phyloP scores from a whole-genome alignment of 129 eudicot genomes.

The Pseudognaphalium luteoalbum region DNA sequence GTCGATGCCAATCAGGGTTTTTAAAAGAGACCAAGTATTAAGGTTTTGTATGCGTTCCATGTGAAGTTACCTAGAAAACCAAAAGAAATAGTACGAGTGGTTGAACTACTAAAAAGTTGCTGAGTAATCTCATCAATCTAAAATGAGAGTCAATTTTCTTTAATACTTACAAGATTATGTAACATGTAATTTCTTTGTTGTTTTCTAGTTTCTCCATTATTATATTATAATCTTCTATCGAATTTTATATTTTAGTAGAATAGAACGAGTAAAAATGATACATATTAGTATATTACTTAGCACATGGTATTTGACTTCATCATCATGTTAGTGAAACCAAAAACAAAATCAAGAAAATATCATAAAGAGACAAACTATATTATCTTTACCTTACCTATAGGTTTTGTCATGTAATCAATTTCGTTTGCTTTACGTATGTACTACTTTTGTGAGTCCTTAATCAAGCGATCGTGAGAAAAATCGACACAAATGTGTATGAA shows the following conservation, averaged over 20 bases:
- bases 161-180: constrained; percentile 14
- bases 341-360: background rate
- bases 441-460: too few relatives aligned
- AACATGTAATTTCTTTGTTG: background rate
- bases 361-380: background rate
- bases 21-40: background rate
- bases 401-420: too few relatives aligned
- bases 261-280: background rate
- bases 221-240: background rate
- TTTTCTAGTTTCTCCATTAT: background rate
- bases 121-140: background rate
- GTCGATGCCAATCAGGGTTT: background rate
- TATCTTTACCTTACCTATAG: too few relatives aligned
- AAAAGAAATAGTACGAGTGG: constrained; percentile 27
- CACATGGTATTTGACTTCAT: constrained; percentile 4
- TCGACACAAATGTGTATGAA: too few relatives aligned
- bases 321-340: constrained; percentile 1
- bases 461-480: too few relatives aligned
- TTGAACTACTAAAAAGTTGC: constrained; percentile 27
- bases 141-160: background rate
- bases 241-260: background rate
- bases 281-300: too few relatives aligned
- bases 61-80: constrained; percentile 26
- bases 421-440: too few relatives aligned
- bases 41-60: constrained; percentile 6